phyloP scores from a whole-genome alignment of 192 early-diverging fungal genomes.

The Backusella morwellensis region DNA sequence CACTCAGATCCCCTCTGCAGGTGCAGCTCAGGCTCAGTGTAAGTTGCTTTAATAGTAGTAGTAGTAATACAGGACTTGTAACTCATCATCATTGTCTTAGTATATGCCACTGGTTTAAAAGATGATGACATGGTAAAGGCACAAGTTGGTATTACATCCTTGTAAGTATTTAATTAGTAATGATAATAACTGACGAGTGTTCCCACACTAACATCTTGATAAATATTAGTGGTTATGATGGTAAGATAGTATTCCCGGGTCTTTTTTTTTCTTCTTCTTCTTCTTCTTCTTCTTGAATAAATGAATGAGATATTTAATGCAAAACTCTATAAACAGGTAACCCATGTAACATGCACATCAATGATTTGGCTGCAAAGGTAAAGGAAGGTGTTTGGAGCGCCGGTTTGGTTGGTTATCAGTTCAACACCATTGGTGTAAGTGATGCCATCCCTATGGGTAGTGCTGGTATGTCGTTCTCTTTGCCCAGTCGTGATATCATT shows the following conservation, averaged over 20 bases:
- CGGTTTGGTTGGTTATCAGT: constrained; percentile 89
- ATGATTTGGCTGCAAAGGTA: constrained; percentile 81
- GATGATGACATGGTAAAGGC: constrained; percentile 78
- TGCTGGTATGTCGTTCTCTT: constrained; percentile 87
- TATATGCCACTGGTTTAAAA: constrained; percentile 90
- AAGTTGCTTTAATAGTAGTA: constrained; percentile 6
- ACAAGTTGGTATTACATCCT: constrained; percentile 94
- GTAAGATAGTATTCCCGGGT: not conserved
- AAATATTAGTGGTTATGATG: constrained; percentile 79
- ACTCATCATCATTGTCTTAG: constrained; percentile 31
- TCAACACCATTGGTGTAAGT: constrained; percentile 97
- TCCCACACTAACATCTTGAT: constrained; percentile 2
- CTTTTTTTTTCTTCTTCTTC: not conserved
- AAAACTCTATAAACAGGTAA: constrained; percentile 65
- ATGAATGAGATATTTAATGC: not conserved
- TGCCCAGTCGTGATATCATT: constrained; percentile 96
- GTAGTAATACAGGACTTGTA: not conserved
- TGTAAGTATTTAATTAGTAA: constrained; percentile 53
- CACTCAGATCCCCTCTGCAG: constrained; percentile 80
- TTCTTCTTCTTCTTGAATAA: not conserved
- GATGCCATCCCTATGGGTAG: constrained; percentile 99
- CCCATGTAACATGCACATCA: constrained; percentile 99
- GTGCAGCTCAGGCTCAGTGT: constrained; percentile 86
- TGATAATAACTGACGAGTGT: not conserved
- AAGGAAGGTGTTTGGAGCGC: constrained; percentile 90